Evolutionary conservation across 257 asterid species (phyloP).

Genomic region (Buddleja alternifolia): DNA sequence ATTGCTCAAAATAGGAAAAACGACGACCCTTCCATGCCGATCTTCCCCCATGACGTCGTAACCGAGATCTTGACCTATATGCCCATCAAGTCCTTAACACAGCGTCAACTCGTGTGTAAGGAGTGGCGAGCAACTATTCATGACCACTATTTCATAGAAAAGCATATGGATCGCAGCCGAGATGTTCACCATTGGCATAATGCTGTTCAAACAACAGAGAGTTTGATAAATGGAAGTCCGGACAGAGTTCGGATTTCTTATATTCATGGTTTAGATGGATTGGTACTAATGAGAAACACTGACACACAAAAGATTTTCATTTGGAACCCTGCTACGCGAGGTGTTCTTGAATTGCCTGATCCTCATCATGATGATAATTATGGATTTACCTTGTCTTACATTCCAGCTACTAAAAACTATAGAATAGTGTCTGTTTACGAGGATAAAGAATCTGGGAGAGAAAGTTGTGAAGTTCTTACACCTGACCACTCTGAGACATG

Average conservation of each 20-base stretch:
- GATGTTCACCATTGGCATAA: neutral
- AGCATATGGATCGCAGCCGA: conserved; percentile 15
- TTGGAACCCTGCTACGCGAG: conserved; percentile 34
- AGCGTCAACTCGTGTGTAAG: conserved; percentile 30
- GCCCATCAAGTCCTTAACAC: conserved; percentile 20
- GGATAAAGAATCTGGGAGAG: neutral
- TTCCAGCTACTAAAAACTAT: conserved; percentile 17
- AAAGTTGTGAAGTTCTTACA: conserved; percentile 27
- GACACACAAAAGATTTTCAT: neutral
- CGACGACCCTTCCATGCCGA: neutral
- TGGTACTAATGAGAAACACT: conserved; percentile 7
- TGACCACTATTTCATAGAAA: conserved; percentile 24
- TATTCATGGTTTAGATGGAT: conserved; percentile 25
- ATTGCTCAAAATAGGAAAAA: neutral
- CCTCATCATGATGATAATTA: conserved; percentile 13
- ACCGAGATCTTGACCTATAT: conserved; percentile 29
- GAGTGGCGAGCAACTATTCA: conserved; percentile 12
- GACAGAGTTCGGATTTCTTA: neutral
- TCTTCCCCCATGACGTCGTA: neutral
- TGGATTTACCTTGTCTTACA: neutral
- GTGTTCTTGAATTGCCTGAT: conserved; percentile 32
- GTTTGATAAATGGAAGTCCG: too few relatives aligned
- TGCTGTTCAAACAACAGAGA: neutral
- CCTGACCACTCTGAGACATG: conserved; percentile 31
- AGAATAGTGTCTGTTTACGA: conserved; percentile 25